These are phyloP conservation scores for Citrus trifoliata DNA, from an alignment of 345 rosid genomes.

Conservation along the genomic window DNA sequence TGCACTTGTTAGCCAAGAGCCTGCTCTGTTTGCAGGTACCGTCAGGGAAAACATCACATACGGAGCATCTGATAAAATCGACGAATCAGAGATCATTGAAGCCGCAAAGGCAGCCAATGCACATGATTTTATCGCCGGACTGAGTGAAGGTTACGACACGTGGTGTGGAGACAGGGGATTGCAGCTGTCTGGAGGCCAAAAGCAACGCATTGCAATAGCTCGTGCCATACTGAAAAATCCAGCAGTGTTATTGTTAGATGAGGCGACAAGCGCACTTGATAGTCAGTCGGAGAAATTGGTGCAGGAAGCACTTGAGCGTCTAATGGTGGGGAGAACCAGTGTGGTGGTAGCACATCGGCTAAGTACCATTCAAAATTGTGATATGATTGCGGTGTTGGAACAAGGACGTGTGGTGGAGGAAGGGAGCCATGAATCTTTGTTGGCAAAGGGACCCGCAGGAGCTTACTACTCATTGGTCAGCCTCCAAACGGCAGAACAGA, in stretches of 20 bases:
- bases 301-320: slow-evolving; percentile 57
- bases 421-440: slow-evolving; percentile 58
- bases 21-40: slow-evolving; percentile 57
- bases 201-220: slow-evolving; percentile 70
- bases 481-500: slow-evolving; percentile 35
- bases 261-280: slow-evolving; percentile 79
- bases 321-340: slow-evolving; percentile 71
- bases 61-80: slow-evolving; percentile 5
- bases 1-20: slow-evolving; percentile 73
- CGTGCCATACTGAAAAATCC: slow-evolving; percentile 62
- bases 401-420: slow-evolving; percentile 57
- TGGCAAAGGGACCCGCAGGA: slow-evolving; percentile 45
- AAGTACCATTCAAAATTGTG: slow-evolving; percentile 60
- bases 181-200: slow-evolving; percentile 72
- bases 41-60: slow-evolving; percentile 64
- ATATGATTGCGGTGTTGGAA: slow-evolving; percentile 49
- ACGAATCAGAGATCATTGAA: slow-evolving; percentile 46
- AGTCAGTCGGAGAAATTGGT: slow-evolving; percentile 61
- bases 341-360: slow-evolving; percentile 72
- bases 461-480: slow-evolving; percentile 58
- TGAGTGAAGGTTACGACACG: slow-evolving; percentile 55
- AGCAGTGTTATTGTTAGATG: slow-evolving; percentile 47
- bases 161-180: slow-evolving; percentile 58
- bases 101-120: slow-evolving; percentile 66
- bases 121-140: slow-evolving; percentile 57